Base-by-base conservation (phyloP, 495 filamentous ascomycete genomes). In the Stereocaulon alpinum region DNA sequence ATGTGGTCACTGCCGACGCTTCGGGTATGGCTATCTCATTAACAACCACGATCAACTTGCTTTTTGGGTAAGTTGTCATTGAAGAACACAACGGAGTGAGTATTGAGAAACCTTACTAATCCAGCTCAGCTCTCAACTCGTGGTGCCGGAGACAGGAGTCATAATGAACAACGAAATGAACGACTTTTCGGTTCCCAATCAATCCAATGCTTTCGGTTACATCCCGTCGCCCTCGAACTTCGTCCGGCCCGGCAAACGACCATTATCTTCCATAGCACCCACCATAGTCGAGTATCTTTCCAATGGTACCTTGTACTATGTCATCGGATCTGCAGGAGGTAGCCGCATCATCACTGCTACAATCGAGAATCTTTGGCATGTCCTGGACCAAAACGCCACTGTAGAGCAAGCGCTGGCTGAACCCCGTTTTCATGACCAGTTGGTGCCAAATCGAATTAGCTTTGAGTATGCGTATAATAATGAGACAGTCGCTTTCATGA, bases 101-200 rank as follows among this genome's bases (percentile, higher is more conserved):
- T 24, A 24, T 24, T 2, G 14, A 2, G n/a, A 29, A 0, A 12
- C 27, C 20, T 41, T 20, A 41, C 34, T 55, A n/a, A 55, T 6
- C 20, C 14, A 22, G 17, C 20, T 7, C 12, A 55, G 91, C 18
- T 83, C 81, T 45, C 73, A 81, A 30, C 63, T 95, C 40, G 82
- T 95, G 73, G 84, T 90, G 0, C 89, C 89, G 0, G 83, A 90
- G 64, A 93, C 89, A 0, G 84, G 85, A 37, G 80, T 96, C 52
- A 87, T 95, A 50, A 87, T 92, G 83, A 96, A 96, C 69, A 83
- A 95, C 67, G 88, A 95, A 68, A 95, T 95, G 91, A 87, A 95
- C 67, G 88, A 87, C 79, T 69, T 62, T 65, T 68, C 48, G 12
- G 58, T 62, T 32, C 64, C 50, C 11, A 55, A 80, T 17, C 74